phyloP scores from a whole-genome alignment of 495 filamentous ascomycete genomes.

The Gamarada debralockiae region DNA sequence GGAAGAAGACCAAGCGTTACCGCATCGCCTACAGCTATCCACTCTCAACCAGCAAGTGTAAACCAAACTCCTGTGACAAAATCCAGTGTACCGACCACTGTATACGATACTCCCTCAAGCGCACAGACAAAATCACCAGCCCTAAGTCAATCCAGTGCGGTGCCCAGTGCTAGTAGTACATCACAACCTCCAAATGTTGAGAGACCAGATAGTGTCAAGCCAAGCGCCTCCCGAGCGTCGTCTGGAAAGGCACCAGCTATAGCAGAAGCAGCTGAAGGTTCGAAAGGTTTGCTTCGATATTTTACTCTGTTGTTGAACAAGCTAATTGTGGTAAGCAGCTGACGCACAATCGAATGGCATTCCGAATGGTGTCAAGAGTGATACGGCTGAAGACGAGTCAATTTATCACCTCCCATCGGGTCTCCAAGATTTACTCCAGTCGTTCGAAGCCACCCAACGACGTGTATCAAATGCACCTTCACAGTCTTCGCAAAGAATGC shows the following conservation, averaged over 20 bases:
- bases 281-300: conserved; percentile 32
- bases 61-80: conserved; percentile 35
- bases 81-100: conserved; percentile 33
- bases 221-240: conserved; percentile 8
- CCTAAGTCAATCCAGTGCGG: conserved; percentile 36
- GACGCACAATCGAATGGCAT: conserved; percentile 46
- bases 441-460: conserved; percentile 80
- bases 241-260: conserved; percentile 38
- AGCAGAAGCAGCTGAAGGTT: conserved; percentile 30
- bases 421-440: conserved; percentile 83
- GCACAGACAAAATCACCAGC: conserved; percentile 49
- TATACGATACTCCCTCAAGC: conserved; percentile 22
- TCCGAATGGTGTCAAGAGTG: conserved; percentile 41
- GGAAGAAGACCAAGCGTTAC: conserved; percentile 35
- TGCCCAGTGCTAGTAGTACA: conserved; percentile 26
- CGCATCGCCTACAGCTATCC: conserved; percentile 48
- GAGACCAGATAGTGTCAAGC: conserved; percentile 34
- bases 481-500: conserved; percentile 64
- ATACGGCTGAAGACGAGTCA: conserved; percentile 61
- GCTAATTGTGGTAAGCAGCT: conserved; percentile 21
- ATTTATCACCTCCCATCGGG: conserved; percentile 92
- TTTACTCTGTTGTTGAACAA: conserved; percentile 6
- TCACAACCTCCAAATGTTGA: conserved; percentile 41
- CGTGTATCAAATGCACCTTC: conserved; percentile 49
- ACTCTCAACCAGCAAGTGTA: conserved; percentile 45